Conservation (phyloP, 805 yeast genomes). For the Ogataea pini region DNA sequence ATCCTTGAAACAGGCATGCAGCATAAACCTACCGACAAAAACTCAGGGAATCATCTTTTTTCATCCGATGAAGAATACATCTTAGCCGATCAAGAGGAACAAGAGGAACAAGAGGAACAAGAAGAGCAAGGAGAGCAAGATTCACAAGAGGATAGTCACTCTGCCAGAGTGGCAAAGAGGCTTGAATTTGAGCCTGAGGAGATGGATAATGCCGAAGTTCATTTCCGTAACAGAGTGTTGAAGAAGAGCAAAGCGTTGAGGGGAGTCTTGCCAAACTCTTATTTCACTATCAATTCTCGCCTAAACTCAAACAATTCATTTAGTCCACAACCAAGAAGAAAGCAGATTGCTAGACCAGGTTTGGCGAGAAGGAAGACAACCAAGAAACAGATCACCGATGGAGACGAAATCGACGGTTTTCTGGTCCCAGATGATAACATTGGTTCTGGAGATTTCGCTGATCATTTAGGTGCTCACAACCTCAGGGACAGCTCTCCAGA, state of each 20-base stretch:
- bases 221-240: constrained; percentile 22
- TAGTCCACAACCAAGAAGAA: not conserved
- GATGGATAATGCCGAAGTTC: constrained; percentile 16
- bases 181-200: too few relatives aligned
- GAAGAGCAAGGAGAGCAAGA: constrained; percentile 8
- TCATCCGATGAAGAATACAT: constrained; percentile 26
- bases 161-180: not conserved
- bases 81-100: constrained; percentile 14
- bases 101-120: too few relatives aligned
- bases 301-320: not conserved
- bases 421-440: constrained; percentile 17
- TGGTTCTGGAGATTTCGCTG: constrained; percentile 5
- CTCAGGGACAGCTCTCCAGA: constrained; percentile 6
- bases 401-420: constrained; percentile 13
- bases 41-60: not conserved
- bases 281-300: constrained; percentile 16
- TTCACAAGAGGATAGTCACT: constrained; percentile 8
- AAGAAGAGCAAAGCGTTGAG: constrained; percentile 25
- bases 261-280: constrained; percentile 33
- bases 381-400: not conserved
- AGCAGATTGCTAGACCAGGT: constrained; percentile 13
- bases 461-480: not conserved
- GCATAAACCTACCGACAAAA: not conserved
- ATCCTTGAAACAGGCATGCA: constrained; percentile 3
- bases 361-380: constrained; percentile 22